A percentile compares a stretch with the other conserved stretches of the same genome.
Evolutionary conservation across 31 red algal genomes (phyloP).

Genomic region (Porphyra umbilicalis): DNA sequence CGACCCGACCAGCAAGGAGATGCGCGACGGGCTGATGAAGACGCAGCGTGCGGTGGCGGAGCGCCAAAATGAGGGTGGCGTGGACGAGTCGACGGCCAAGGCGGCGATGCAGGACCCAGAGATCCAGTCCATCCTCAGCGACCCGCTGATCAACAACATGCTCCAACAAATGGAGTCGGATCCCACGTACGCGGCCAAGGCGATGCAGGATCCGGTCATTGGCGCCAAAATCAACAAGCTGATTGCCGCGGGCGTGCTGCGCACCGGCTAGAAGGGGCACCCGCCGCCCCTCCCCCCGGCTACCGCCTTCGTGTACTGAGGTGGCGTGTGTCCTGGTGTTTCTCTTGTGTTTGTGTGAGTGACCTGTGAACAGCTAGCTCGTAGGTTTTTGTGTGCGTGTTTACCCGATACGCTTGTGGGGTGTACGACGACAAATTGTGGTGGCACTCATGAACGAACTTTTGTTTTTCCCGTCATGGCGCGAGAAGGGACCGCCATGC

Average conservation of each 20-base stretch:
- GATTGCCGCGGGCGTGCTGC: constrained; percentile 85
- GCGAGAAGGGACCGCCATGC: no score
- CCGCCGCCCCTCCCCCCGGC: no score
- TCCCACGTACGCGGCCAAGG: constrained; percentile 64
- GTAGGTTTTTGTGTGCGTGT: no score
- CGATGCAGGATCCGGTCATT: constrained; percentile 80
- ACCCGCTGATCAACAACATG: constrained; percentile 72
- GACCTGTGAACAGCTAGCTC: not conserved
- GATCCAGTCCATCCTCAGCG: constrained; percentile 94
- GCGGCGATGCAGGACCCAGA: constrained; percentile 96
- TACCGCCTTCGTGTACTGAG: no score
- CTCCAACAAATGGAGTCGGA: constrained; percentile 80
- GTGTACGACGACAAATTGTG: no score
- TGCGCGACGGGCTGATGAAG: constrained; percentile 70
- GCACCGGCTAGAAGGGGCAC: constrained; percentile 58
- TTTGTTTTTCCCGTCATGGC: no score
- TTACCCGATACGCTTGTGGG: no score
- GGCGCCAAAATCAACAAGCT: constrained; percentile 83
- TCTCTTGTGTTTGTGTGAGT: not conserved
- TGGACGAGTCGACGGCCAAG: constrained; percentile 76
- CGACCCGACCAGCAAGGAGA: constrained; percentile 80
- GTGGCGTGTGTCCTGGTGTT: not conserved
- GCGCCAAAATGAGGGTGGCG: constrained; percentile 56
- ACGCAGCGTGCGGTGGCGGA: constrained; percentile 66
- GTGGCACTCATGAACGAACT: no score